These are phyloP conservation scores for Apostasia shenzhenica DNA, from an alignment of 106 monocot genomes.

Conservation along the genomic window DNA sequence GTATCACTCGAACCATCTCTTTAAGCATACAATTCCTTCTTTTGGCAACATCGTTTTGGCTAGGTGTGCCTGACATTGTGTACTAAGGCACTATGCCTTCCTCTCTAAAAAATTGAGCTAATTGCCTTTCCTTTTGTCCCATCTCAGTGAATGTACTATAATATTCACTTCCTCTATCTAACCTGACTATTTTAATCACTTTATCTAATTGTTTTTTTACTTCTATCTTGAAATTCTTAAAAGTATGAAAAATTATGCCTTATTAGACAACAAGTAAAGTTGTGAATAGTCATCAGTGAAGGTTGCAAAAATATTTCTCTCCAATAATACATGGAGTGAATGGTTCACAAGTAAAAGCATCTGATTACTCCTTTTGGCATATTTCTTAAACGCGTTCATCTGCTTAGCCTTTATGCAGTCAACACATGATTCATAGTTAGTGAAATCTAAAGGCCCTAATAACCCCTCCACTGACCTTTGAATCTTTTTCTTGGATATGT, in stretches of 20 bases:
- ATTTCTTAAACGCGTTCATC: background rate
- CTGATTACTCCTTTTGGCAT: background rate
- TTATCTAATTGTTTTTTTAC: constrained; percentile 1
- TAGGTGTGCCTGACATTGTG: background rate
- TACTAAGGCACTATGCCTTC: constrained; percentile 7
- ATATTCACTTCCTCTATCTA: constrained; percentile 13
- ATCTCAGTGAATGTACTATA: background rate
- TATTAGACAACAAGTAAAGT: background rate
- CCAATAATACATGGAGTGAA: background rate
- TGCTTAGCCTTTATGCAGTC: background rate
- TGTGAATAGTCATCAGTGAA: constrained; percentile 1
- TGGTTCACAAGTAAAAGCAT: background rate
- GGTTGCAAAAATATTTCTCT: background rate
- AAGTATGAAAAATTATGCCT: background rate
- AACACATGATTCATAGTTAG: background rate
- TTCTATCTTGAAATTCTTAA: background rate
- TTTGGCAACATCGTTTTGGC: background rate
- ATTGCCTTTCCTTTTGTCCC: background rate
- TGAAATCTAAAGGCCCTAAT: background rate
- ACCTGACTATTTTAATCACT: background rate
- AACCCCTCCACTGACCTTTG: background rate
- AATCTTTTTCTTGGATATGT: background rate
- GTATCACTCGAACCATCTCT: constrained; percentile 6
- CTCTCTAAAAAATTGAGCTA: background rate
- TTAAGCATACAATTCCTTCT: background rate